These are phyloP conservation scores for Hyphopichia pseudoburtonii DNA, from an alignment of 1,139 yeast species.

Conservation along the genomic window DNA sequence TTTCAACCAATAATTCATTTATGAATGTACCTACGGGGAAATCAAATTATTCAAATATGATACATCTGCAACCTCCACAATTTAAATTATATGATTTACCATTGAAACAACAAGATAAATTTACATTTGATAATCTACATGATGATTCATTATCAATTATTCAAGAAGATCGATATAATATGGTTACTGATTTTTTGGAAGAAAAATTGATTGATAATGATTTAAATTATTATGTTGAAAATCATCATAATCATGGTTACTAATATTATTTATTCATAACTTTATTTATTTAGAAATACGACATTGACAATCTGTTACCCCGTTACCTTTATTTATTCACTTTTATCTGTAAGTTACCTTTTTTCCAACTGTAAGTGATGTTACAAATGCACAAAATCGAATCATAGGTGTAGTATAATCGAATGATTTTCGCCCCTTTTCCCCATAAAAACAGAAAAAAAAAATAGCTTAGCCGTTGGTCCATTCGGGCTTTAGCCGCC, in stretches of 20 bases:
- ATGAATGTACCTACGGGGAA: not conserved
- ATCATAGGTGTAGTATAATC: too few species aligned
- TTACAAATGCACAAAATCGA: too few species aligned
- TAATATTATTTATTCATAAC: not conserved
- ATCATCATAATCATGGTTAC: not conserved
- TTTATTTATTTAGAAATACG: too few species aligned
- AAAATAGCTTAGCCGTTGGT: too few species aligned
- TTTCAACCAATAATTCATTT: slow-evolving; percentile 28
- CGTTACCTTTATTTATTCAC: not conserved
- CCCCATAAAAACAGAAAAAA: too few species aligned
- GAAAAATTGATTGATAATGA: slow-evolving; percentile 41
- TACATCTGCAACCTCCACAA: slow-evolving; percentile 6
- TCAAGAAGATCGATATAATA: slow-evolving; percentile 41
- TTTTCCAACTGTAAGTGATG: not conserved
- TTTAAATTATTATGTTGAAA: slow-evolving; percentile 30
- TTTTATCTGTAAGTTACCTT: not conserved
- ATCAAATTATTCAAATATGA: not conserved
- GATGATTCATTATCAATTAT: slow-evolving; percentile 17
- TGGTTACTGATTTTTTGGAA: slow-evolving; percentile 42
- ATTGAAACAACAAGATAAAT: slow-evolving; percentile 16
- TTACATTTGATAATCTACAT: slow-evolving; percentile 17
- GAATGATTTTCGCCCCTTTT: too few species aligned
- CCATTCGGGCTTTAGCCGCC: too few species aligned
- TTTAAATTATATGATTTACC: slow-evolving; percentile 31
- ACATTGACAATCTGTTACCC: not conserved